phyloP scores from a whole-genome alignment of 371 early-diverging fungal genomes.

The Nematocida major region DNA sequence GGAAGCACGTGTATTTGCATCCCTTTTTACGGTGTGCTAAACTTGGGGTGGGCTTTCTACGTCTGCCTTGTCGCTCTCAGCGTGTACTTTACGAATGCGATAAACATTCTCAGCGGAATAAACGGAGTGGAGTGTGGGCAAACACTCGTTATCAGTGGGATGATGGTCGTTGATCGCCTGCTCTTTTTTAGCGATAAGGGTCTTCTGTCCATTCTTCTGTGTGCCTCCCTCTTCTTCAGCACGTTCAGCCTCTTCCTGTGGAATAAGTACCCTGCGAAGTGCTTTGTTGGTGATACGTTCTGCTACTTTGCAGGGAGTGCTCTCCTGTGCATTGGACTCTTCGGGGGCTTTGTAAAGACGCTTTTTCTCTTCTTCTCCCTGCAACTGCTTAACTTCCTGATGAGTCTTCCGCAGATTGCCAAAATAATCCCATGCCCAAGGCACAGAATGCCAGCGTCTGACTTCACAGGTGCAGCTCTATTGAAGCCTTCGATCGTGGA shows the following conservation, averaged over 20 bases:
- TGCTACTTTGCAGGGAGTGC: constrained; percentile 95
- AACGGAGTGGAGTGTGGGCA: constrained; percentile 93
- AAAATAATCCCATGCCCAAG: constrained; percentile 86
- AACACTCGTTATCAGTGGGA: constrained; percentile 75
- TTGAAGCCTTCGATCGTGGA: neutral
- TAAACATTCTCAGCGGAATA: constrained; percentile 92
- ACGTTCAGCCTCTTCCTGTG: constrained; percentile 23
- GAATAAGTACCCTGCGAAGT: constrained; percentile 72
- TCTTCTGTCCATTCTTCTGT: constrained; percentile 4
- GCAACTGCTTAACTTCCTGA: constrained; percentile 85
- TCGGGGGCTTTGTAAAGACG: constrained; percentile 83
- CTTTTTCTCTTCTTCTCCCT: constrained; percentile 81
- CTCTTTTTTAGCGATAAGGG: neutral
- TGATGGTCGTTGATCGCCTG: constrained; percentile 67
- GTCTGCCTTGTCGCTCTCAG: constrained; percentile 76
- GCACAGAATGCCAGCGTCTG: constrained; percentile 75
- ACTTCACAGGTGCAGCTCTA: neutral
- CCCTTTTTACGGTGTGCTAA: neutral
- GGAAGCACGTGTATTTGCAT: constrained; percentile 14
- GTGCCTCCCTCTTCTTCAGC: constrained; percentile 26
- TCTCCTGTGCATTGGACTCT: constrained; percentile 81
- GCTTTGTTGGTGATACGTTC: constrained; percentile 92
- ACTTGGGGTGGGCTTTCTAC: constrained; percentile 75
- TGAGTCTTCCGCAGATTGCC: constrained; percentile 84
- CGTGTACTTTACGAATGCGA: constrained; percentile 86